phyloP scores from a whole-genome alignment of 2,329 filamentous ascomycete genomes.

The Immersiporthe knoxdaviesiana region DNA sequence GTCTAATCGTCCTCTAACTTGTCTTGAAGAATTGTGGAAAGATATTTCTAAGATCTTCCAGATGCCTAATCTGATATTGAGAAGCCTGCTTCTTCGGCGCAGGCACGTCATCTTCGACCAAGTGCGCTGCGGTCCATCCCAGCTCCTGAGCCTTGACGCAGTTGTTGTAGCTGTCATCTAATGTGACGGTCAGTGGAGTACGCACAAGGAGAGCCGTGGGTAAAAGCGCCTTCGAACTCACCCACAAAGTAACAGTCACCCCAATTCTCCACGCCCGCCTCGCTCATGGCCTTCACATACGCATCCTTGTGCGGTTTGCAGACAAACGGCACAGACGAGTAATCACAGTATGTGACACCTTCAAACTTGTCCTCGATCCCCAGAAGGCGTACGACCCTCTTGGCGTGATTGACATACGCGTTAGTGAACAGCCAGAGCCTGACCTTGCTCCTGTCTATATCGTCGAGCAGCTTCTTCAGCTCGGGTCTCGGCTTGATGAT shows the following conservation, averaged over 20 bases:
- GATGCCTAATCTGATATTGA: conserved; percentile 72
- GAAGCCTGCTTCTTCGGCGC: conserved; percentile 67
- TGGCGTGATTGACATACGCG: conserved; percentile 87
- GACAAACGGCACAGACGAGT: conserved; percentile 70
- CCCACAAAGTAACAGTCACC: conserved; percentile 91
- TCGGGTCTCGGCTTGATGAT: conserved; percentile 79
- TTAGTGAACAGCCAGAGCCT: conserved; percentile 96
- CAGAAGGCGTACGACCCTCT: conserved; percentile 78
- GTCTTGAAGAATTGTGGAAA: conserved; percentile 87
- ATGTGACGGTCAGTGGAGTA: background rate
- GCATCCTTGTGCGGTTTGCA: conserved; percentile 87
- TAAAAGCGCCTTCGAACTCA: conserved; percentile 49
- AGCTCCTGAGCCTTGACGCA: conserved; percentile 75
- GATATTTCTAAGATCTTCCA: conserved; percentile 73
- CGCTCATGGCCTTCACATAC: conserved; percentile 86
- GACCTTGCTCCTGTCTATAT: conserved; percentile 82
- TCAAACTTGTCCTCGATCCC: conserved; percentile 89
- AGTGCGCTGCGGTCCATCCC: conserved; percentile 85
- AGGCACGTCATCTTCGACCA: conserved; percentile 76
- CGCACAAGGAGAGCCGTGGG: too few relatives aligned
- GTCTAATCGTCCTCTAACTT: background rate
- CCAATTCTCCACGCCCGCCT: conserved; percentile 70
- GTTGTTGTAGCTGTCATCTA: conserved; percentile 87
- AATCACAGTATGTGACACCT: conserved; percentile 94
- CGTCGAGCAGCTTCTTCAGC: conserved; percentile 75